Percentiles rank a stretch among this genome's conserved stretches.
These are phyloP conservation scores for Seminavis robusta DNA, from an alignment of 108 stramenopile species.

Conservation along the genomic window DNA sequence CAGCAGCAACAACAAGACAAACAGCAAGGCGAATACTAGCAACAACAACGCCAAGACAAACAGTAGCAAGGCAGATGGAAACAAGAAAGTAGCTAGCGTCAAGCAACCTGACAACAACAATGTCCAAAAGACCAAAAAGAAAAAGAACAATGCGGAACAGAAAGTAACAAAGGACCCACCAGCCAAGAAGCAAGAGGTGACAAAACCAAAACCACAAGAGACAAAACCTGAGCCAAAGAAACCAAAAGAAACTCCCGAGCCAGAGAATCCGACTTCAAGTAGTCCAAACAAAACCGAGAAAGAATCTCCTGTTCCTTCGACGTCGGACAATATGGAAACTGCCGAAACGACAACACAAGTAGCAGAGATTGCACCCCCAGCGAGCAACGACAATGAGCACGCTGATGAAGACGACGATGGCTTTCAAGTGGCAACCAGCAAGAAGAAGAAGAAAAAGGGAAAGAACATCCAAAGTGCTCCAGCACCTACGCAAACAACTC, in stretches of 20 bases:
- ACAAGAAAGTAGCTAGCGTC: neutral
- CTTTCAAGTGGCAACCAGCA: too few species aligned
- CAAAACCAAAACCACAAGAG: slow-evolving; percentile 1
- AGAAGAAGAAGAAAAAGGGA: too few species aligned
- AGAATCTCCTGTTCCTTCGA: neutral
- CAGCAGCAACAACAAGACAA: neutral
- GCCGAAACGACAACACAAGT: neutral
- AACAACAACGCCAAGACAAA: neutral
- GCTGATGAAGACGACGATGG: too few species aligned
- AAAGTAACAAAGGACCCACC: neutral
- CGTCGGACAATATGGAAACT: neutral
- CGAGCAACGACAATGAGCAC: neutral
- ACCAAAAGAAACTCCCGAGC: neutral
- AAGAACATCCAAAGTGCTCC: neutral
- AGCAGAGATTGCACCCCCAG: slow-evolving; percentile 1
- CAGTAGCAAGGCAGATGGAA: neutral
- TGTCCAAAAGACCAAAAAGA: neutral
- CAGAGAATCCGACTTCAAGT: neutral
- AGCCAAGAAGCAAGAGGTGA: neutral
- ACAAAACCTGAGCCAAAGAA: neutral
- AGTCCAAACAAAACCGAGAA: neutral
- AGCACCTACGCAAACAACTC: neutral
- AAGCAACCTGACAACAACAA: neutral
- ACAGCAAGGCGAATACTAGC: neutral
- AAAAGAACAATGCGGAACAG: slow-evolving; percentile 1